Percentiles rank a stretch among this genome's conserved stretches.
Evolutionary conservation across 2,329 filamentous ascomycete genomes (phyloP).

Genomic region (Fusarium sp.): DNA sequence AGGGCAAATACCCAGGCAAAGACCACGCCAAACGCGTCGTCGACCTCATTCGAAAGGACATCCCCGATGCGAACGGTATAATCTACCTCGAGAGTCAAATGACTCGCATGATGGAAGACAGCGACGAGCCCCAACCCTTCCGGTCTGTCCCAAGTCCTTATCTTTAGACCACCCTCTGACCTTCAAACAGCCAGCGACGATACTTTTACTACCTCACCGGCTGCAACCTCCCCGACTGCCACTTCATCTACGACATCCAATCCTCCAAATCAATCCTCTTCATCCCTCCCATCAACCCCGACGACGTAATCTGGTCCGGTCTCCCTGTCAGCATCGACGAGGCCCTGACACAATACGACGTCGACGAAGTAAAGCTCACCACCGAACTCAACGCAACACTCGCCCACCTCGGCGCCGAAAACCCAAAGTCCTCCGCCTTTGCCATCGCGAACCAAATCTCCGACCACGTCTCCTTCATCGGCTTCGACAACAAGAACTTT

Average conservation of each 20-base stretch:
- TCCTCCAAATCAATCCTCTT: conserved; percentile 82
- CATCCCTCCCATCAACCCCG: conserved; percentile 89
- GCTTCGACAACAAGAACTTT: conserved; percentile 73
- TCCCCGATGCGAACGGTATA: conserved; percentile 72
- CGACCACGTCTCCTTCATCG: conserved; percentile 75
- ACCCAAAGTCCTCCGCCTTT: conserved; percentile 66
- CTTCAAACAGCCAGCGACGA: conserved; percentile 76
- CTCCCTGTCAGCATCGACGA: conserved; percentile 82
- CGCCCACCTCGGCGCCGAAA: conserved; percentile 59
- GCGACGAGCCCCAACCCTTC: conserved; percentile 84
- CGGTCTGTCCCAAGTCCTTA: conserved; percentile 60
- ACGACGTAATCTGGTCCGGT: conserved; percentile 92
- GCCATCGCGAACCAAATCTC: conserved; percentile 84
- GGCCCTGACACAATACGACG: conserved; percentile 80
- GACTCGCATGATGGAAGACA: conserved; percentile 86
- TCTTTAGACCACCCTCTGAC: conserved; percentile 1
- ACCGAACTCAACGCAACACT: conserved; percentile 81
- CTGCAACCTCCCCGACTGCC: conserved; percentile 81
- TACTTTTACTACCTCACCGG: conserved; percentile 97
- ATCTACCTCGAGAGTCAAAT: conserved; percentile 90
- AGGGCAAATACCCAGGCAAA: conserved; percentile 84
- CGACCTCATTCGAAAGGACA: conserved; percentile 76
- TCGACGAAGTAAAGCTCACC: conserved; percentile 80
- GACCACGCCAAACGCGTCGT: conserved; percentile 86
- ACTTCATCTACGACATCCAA: conserved; percentile 82